Evolutionary conservation across 2,329 filamentous ascomycete species (phyloP).

Genomic region (Talaromyces pinophilus): DNA sequence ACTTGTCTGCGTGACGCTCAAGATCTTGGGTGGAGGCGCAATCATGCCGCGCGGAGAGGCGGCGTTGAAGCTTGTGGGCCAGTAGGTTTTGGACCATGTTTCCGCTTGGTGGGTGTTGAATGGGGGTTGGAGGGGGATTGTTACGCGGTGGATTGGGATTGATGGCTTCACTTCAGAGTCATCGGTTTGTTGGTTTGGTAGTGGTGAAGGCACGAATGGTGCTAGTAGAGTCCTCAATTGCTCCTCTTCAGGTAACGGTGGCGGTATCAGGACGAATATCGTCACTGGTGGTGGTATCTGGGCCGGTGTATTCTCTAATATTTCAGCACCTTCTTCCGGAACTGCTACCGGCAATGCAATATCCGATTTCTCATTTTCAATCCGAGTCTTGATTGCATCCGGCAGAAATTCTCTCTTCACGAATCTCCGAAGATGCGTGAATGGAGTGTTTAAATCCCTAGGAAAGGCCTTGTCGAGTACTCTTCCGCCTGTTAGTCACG

Average conservation of each 20-base stretch:
- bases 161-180: not conserved
- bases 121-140: constrained; percentile 46
- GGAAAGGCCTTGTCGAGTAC: constrained; percentile 42
- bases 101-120: constrained; percentile 44
- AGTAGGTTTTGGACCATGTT: constrained; percentile 44
- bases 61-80: constrained; percentile 50
- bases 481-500: constrained; percentile 29
- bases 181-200: not conserved
- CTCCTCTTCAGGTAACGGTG: constrained; percentile 42
- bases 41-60: constrained; percentile 46
- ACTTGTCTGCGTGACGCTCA: constrained; percentile 37
- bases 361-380: not conserved
- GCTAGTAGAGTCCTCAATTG: constrained; percentile 38
- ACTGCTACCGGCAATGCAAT: not conserved
- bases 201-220: constrained; percentile 35
- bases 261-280: constrained; percentile 46
- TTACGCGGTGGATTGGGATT: constrained; percentile 35
- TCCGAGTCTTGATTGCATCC: constrained; percentile 27
- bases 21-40: constrained; percentile 44
- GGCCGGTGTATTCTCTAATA: not conserved
- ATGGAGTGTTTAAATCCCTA: constrained; percentile 35
- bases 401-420: constrained; percentile 41
- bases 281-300: constrained; percentile 26
- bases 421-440: constrained; percentile 46
- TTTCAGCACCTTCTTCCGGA: not conserved